phyloP scores from a whole-genome alignment of 177 flowering plant genomes.

The Tripterygium wilfordii region DNA sequence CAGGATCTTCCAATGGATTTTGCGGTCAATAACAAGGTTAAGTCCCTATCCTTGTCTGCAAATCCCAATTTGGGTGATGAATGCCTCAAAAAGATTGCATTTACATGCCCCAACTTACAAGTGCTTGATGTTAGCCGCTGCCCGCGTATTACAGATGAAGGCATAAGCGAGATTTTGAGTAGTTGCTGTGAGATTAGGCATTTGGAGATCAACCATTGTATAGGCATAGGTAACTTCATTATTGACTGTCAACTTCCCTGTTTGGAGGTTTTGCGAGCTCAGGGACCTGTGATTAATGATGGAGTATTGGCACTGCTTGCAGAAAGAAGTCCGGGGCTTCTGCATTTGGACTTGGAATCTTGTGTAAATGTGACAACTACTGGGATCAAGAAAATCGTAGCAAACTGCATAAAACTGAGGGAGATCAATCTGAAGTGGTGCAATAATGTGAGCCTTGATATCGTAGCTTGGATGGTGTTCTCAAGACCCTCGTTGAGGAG shows the following conservation, averaged over 20 bases:
- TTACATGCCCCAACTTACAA: constrained; percentile 35
- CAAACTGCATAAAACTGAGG: constrained; percentile 34
- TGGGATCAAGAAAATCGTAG: constrained; percentile 39
- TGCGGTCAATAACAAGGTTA: constrained; percentile 17
- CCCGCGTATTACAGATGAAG: constrained; percentile 26
- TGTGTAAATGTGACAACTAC: constrained; percentile 32
- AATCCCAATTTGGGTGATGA: constrained; percentile 27
- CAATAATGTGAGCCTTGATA: constrained; percentile 14
- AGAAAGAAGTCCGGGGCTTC: constrained; percentile 21
- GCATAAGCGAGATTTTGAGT: constrained; percentile 27
- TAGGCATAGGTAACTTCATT: constrained; percentile 12
- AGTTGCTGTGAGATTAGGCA: constrained; percentile 27
- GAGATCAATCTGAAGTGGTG: constrained; percentile 44
- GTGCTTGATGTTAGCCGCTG: constrained; percentile 34
- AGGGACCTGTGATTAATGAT: constrained; percentile 24
- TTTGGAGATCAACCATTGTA: constrained; percentile 27
- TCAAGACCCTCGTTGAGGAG: constrained; percentile 43
- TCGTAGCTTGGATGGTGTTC: constrained; percentile 42
- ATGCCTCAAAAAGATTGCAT: constrained; percentile 20
- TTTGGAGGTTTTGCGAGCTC: constrained; percentile 34
- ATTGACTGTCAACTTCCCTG: constrained; percentile 14
- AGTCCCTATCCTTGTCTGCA: constrained; percentile 23
- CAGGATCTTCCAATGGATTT: constrained; percentile 8
- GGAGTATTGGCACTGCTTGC: constrained; percentile 27
- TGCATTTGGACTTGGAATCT: constrained; percentile 28